Evolutionary conservation across 2,329 filamentous ascomycete genomes (phyloP).

Genomic region (Talaromyces sp.): DNA sequence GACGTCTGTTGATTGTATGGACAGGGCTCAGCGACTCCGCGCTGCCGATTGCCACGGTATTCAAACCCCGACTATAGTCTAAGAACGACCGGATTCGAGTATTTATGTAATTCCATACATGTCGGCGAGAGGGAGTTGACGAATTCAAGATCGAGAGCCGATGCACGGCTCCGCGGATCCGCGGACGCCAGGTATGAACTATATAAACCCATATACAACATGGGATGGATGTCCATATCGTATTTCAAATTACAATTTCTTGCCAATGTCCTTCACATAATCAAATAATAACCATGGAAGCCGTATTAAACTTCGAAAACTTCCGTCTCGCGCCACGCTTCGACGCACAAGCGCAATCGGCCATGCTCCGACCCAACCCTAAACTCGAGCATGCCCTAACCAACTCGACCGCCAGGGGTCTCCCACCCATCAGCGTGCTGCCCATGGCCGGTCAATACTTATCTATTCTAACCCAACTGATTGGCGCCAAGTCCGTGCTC

Average conservation of each 20-base stretch:
- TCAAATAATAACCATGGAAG: neutral
- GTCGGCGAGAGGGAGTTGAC: no score
- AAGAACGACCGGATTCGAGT: neutral
- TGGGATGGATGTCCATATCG: neutral
- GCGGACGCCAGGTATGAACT: neutral
- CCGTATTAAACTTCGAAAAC: neutral
- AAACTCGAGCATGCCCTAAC: neutral
- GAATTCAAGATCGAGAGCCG: neutral
- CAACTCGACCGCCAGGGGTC: neutral
- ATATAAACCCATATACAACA: neutral
- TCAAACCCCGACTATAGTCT: neutral
- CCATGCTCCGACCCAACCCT: neutral
- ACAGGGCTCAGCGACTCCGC: no score
- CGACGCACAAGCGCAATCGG: neutral
- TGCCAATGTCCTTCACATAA: no score
- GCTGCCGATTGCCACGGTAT: neutral
- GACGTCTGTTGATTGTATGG: no score
- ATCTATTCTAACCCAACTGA: neutral
- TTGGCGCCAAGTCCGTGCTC: slow-evolving; percentile 29
- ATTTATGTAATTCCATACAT: neutral
- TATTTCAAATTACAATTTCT: neutral
- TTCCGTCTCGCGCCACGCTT: neutral
- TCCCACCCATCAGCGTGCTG: neutral
- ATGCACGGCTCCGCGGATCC: neutral
- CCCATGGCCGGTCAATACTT: neutral